A percentile compares a stretch with the other conserved stretches of the same genome.
phyloP scores from a whole-genome alignment of 176 grass and related monocot genomes.

The Saccharum spontaneum region DNA sequence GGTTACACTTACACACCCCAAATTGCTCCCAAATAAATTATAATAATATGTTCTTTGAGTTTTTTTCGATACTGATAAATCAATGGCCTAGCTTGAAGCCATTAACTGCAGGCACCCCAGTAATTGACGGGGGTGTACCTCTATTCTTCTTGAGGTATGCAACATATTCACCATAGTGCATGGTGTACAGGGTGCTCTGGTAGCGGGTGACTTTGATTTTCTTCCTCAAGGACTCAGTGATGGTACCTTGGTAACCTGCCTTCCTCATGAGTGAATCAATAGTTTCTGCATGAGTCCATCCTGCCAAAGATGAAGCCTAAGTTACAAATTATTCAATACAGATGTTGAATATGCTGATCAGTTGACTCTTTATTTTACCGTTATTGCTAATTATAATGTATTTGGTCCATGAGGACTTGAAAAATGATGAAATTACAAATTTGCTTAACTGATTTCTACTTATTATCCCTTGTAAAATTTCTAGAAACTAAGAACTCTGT shows the following conservation, averaged over 20 bases:
- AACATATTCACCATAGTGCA: constrained; percentile 84
- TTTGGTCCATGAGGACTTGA: neutral
- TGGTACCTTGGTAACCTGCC: constrained; percentile 76
- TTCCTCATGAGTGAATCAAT: constrained; percentile 98
- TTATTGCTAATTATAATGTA: neutral
- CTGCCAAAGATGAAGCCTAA: constrained; percentile 38
- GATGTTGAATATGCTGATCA: neutral
- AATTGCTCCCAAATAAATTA: constrained; percentile 34
- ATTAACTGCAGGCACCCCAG: constrained; percentile 48
- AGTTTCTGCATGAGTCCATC: constrained; percentile 84
- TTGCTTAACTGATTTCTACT: neutral
- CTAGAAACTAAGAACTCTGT: neutral
- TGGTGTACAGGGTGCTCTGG: constrained; percentile 87
- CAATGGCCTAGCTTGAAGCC: constrained; percentile 66
- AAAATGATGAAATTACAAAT: neutral
- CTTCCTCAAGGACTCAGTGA: constrained; percentile 74
- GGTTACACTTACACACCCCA: constrained; percentile 31
- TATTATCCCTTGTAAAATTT: neutral
- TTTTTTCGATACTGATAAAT: constrained; percentile 46
- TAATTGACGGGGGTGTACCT: constrained; percentile 48
- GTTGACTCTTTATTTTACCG: neutral
- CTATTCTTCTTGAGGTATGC: constrained; percentile 80
- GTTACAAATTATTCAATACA: constrained; percentile 3
- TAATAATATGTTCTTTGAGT: constrained; percentile 30
- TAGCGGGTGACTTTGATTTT: constrained; percentile 81